These are phyloP conservation scores for Penicillium sclerotigenum DNA, from an alignment of 2,329 filamentous ascomycete genomes.

Conservation along the genomic window DNA sequence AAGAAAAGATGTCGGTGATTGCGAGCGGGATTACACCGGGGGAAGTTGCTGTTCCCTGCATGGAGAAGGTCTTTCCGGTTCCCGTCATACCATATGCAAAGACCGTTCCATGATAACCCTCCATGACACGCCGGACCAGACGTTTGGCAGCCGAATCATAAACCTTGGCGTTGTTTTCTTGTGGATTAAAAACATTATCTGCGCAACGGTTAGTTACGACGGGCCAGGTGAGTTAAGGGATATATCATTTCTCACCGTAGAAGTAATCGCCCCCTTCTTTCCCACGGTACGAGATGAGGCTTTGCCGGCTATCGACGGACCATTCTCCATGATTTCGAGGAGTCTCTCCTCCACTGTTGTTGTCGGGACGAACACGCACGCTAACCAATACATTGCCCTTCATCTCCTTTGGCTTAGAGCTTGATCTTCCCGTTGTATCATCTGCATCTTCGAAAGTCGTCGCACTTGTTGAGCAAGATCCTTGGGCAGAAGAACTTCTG, in stretches of 20 bases:
- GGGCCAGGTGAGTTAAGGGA: background rate
- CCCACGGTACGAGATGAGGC: conserved; percentile 77
- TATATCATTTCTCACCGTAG: conserved; percentile 64
- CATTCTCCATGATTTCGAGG: conserved; percentile 74
- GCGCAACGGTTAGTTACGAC: conserved; percentile 2
- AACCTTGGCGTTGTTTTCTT: conserved; percentile 90
- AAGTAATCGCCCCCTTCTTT: conserved; percentile 89
- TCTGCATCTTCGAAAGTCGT: conserved; percentile 81
- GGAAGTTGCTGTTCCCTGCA: conserved; percentile 95
- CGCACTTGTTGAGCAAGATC: conserved; percentile 85
- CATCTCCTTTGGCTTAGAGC: conserved; percentile 57
- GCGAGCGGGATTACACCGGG: conserved; percentile 95
- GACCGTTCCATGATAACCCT: conserved; percentile 96
- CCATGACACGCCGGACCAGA: conserved; percentile 93
- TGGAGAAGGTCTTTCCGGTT: conserved; percentile 97
- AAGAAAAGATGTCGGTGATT: conserved; percentile 98
- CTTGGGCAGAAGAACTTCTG: conserved; percentile 85
- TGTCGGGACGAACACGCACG: conserved; percentile 85
- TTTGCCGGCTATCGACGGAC: conserved; percentile 82
- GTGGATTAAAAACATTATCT: conserved; percentile 96
- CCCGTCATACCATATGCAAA: conserved; percentile 99
- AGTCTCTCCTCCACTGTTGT: conserved; percentile 54
- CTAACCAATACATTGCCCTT: conserved; percentile 97
- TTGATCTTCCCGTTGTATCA: conserved; percentile 48
- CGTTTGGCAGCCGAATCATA: conserved; percentile 94